Evolutionary conservation across 1,139 yeast genomes (phyloP).

Genomic region (Blastobotrys illinoisensis): DNA sequence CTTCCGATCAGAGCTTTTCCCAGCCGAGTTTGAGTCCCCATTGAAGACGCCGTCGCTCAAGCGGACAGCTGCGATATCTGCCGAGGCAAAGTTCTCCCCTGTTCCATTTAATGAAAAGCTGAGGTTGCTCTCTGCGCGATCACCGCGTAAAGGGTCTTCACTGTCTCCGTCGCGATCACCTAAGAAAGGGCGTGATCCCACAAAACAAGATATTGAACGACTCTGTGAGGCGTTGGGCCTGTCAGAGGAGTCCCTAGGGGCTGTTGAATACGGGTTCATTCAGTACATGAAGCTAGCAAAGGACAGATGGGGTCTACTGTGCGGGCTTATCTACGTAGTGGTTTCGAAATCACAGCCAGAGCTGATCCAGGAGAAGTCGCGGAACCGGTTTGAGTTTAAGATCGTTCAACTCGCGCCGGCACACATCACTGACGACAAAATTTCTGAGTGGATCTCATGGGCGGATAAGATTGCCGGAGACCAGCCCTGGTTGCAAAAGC

Average conservation of each 20-base stretch:
- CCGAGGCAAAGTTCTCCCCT: conserved; percentile 8
- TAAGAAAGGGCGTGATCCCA: conserved; percentile 17
- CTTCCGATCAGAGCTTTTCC: conserved; percentile 23
- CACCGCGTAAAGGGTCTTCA: neutral
- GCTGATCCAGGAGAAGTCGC: conserved; percentile 8
- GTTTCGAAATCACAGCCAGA: conserved; percentile 31
- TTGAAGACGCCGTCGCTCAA: conserved; percentile 12
- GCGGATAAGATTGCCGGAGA: conserved; percentile 32
- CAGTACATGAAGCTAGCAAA: conserved; percentile 31
- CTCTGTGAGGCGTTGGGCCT: conserved; percentile 25
- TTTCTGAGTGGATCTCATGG: conserved; percentile 34
- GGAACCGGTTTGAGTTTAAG: conserved; percentile 6
- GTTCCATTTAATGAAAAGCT: conserved; percentile 7
- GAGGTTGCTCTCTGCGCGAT: neutral
- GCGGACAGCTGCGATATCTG: conserved; percentile 5
- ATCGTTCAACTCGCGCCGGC: neutral
- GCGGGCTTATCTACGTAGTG: conserved; percentile 31
- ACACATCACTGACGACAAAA: conserved; percentile 7
- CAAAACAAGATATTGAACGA: conserved; percentile 18
- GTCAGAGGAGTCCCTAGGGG: conserved; percentile 21
- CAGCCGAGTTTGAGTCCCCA: conserved; percentile 7
- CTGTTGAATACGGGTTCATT: conserved; percentile 29
- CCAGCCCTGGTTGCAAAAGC: conserved; percentile 27
- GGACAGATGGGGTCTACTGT: conserved; percentile 34
- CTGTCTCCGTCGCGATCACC: conserved; percentile 8